These are phyloP conservation scores for Tephrocybe sp. DNA, from an alignment of 768 basidiomycete genomes.

Conservation along the genomic window DNA sequence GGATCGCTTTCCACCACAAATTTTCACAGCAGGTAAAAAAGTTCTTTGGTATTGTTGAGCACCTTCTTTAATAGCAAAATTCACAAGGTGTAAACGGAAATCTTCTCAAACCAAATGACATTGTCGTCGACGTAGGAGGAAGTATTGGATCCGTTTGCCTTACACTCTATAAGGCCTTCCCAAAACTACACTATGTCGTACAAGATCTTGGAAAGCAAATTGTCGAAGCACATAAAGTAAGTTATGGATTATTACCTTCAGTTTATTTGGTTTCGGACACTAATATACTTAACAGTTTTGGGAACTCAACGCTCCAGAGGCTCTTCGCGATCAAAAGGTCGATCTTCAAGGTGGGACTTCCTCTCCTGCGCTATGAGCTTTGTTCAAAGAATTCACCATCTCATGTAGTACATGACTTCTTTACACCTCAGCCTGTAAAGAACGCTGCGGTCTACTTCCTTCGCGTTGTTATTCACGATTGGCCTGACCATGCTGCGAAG, in stretches of 20 bases:
- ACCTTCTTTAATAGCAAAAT: too few species aligned
- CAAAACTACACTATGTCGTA: constrained; percentile 2
- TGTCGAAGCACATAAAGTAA: not conserved
- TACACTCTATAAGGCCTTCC: not conserved
- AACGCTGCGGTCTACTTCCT: constrained; percentile 8
- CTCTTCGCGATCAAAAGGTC: not conserved
- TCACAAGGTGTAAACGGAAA: too few species aligned
- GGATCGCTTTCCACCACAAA: constrained; percentile 17
- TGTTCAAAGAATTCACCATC: too few species aligned
- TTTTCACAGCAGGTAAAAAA: constrained; percentile 20
- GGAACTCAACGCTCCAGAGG: not conserved
- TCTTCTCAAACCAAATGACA: not conserved
- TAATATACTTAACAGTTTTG: constrained; percentile 12
- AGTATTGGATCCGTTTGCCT: constrained; percentile 1
- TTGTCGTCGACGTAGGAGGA: constrained; percentile 11
- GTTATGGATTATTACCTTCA: too few species aligned
- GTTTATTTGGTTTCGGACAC: too few species aligned
- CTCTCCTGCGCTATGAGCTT: not conserved
- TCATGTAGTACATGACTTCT: constrained; percentile 12
- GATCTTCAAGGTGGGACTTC: not conserved
- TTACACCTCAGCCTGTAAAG: constrained; percentile 10
- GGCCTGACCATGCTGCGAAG: not conserved
- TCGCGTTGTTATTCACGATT: constrained; percentile 8
- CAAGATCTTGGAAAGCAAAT: constrained; percentile 9
- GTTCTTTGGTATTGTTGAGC: too few species aligned